Conservation (phyloP, 805 yeast species). For the Starmerella sirachaensis region DNA sequence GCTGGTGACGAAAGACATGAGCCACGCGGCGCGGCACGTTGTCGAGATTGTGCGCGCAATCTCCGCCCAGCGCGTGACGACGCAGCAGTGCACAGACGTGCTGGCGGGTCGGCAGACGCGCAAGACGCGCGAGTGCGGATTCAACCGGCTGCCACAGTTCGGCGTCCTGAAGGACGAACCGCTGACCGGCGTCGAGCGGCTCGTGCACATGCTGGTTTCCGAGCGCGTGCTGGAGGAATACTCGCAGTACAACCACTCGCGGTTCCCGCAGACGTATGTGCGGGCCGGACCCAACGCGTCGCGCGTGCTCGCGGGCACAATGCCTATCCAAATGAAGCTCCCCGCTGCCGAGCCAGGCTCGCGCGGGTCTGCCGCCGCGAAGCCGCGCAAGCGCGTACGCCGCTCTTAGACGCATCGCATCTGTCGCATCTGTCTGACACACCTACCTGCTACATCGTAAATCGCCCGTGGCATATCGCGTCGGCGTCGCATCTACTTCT, state of each 20-base stretch:
- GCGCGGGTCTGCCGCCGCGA: slow-evolving; percentile 3
- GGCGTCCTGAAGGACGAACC: slow-evolving; percentile 61
- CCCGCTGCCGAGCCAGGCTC: slow-evolving; percentile 1
- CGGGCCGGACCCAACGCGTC: slow-evolving; percentile 47
- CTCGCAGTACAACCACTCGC: slow-evolving; percentile 57
- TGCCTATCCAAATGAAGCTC: slow-evolving; percentile 18
- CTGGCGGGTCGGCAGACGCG: slow-evolving; percentile 48
- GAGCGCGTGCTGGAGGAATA: slow-evolving; percentile 58
- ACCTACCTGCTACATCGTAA: too few relatives aligned
- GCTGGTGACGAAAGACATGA: slow-evolving; percentile 43
- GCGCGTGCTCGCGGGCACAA: slow-evolving; percentile 33
- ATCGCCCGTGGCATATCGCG: too few relatives aligned
- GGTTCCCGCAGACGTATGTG: slow-evolving; percentile 71
- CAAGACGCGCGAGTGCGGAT: slow-evolving; percentile 50
- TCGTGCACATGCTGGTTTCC: slow-evolving; percentile 65
- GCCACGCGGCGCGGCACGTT: slow-evolving; percentile 48
- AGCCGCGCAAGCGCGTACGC: too few relatives aligned
- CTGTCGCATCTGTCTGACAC: too few relatives aligned
- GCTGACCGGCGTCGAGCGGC: slow-evolving; percentile 41
- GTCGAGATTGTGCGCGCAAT: slow-evolving; percentile 46
- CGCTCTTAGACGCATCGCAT: too few relatives aligned
- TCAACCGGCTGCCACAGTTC: slow-evolving; percentile 46
- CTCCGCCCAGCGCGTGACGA: slow-evolving; percentile 49
- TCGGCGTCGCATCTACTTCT: too few relatives aligned
- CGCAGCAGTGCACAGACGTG: slow-evolving; percentile 70